phyloP scores from a whole-genome alignment of 257 asterid genomes.

The Parsonsia alboflavescens region DNA sequence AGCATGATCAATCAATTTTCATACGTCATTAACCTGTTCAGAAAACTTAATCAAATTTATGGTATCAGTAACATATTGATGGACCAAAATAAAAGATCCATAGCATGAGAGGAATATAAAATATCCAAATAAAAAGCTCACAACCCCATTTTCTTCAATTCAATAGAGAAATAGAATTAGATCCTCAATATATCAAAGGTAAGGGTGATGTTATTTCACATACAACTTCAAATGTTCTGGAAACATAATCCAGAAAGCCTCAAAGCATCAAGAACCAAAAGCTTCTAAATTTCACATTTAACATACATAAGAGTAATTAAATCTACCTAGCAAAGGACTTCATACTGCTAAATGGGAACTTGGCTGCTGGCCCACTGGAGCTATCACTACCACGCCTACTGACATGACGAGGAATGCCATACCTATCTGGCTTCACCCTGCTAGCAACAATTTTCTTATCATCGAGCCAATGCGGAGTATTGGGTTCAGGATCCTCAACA shows the following conservation, averaged over 20 bases:
- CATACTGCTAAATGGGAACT: constrained; percentile 94
- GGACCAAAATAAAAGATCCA: background rate
- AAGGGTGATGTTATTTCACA: background rate
- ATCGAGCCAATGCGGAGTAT: constrained; percentile 87
- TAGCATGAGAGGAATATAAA: background rate
- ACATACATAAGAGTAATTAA: background rate
- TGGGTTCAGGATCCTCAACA: constrained; percentile 69
- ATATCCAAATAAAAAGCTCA: background rate
- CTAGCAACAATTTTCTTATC: constrained; percentile 32
- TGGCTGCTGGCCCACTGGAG: constrained; percentile 23
- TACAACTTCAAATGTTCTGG: background rate
- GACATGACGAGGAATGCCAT: constrained; percentile 15
- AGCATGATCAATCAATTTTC: background rate
- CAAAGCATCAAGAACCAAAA: constrained; percentile 1
- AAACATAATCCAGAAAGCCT: background rate
- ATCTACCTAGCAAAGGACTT: constrained; percentile 39
- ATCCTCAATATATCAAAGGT: background rate
- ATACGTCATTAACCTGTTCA: background rate
- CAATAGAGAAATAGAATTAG: background rate
- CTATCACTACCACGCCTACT: constrained; percentile 17
- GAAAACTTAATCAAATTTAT: background rate
- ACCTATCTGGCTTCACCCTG: constrained; percentile 28
- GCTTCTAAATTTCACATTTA: background rate
- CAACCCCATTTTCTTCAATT: background rate
- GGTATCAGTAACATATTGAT: background rate